Percentiles rank a stretch among this genome's conserved stretches.
Conservation (phyloP, 495 filamentous ascomycete genomes). For the Tuber magnatum region DNA sequence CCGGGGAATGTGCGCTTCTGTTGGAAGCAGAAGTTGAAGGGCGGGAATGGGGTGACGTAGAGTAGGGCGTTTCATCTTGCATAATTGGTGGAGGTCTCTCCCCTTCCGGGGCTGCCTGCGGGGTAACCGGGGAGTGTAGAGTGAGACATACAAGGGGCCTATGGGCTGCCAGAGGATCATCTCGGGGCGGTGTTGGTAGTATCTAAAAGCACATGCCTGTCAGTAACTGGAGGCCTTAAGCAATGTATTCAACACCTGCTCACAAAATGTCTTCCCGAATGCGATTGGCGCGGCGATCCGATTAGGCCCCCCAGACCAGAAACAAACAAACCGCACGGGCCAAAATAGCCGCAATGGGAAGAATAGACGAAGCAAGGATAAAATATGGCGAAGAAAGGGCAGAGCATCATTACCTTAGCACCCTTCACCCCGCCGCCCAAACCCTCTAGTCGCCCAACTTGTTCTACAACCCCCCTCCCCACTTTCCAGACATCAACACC, state of each 20-base stretch:
- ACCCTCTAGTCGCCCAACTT: constrained; percentile 39
- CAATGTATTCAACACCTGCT: neutral
- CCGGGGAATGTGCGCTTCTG: constrained; percentile 28
- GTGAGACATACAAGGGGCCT: constrained; percentile 39
- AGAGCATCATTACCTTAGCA: constrained; percentile 35
- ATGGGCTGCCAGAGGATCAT: constrained; percentile 36
- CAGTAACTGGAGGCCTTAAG: constrained; percentile 9
- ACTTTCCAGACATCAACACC: constrained; percentile 40
- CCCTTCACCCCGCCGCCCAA: constrained; percentile 37
- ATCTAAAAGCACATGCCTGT: constrained; percentile 28
- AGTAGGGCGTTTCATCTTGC: constrained; percentile 36
- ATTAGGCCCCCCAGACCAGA: neutral
- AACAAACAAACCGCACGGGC: neutral
- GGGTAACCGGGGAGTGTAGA: constrained; percentile 35
- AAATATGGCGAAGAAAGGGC: neutral
- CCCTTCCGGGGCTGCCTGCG: constrained; percentile 14
- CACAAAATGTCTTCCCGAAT: neutral
- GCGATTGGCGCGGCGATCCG: neutral
- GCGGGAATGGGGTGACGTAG: constrained; percentile 37
- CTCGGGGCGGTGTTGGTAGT: constrained; percentile 37
- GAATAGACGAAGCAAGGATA: neutral
- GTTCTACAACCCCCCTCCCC: constrained; percentile 35
- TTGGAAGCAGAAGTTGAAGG: constrained; percentile 36
- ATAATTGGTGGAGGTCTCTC: constrained; percentile 29
- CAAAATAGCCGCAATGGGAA: neutral